These are phyloP conservation scores for Flagelloscypha sp. DNA, from an alignment of 768 basidiomycete genomes.

Conservation along the genomic window DNA sequence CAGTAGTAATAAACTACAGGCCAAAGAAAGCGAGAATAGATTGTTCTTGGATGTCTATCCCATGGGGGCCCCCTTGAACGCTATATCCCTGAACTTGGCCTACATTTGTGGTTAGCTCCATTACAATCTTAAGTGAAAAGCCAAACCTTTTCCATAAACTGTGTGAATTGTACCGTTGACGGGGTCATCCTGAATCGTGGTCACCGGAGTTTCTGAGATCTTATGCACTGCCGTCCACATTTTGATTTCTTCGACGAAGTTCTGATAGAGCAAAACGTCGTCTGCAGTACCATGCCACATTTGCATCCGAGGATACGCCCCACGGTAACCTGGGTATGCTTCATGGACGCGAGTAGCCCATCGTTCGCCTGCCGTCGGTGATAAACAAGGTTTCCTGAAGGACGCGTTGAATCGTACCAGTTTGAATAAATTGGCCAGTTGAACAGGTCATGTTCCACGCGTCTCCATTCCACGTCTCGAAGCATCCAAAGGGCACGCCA, in stretches of 20 bases:
- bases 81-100: no score
- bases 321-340: constrained; percentile 47
- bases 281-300: constrained; percentile 51
- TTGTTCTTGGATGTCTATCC: no score
- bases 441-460: constrained; percentile 43
- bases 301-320: constrained; percentile 41
- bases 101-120: no score
- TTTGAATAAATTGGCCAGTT: constrained; percentile 31
- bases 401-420: no score
- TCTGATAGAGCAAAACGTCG: constrained; percentile 39
- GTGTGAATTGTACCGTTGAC: no score
- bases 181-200: constrained; percentile 34
- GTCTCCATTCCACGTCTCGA: constrained; percentile 36
- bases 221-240: constrained; percentile 51
- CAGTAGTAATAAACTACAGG: no score
- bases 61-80: no score
- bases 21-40: no score
- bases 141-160: no score
- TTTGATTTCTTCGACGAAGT: constrained; percentile 44
- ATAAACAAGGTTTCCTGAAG: no score
- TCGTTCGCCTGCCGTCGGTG: no score
- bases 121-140: no score
- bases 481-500: constrained; percentile 49
- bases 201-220: constrained; percentile 30
- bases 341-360: constrained; percentile 31